These are phyloP conservation scores for Penicillium janthinellum DNA, from an alignment of 2,329 filamentous ascomycete species.

Conservation along the genomic window DNA sequence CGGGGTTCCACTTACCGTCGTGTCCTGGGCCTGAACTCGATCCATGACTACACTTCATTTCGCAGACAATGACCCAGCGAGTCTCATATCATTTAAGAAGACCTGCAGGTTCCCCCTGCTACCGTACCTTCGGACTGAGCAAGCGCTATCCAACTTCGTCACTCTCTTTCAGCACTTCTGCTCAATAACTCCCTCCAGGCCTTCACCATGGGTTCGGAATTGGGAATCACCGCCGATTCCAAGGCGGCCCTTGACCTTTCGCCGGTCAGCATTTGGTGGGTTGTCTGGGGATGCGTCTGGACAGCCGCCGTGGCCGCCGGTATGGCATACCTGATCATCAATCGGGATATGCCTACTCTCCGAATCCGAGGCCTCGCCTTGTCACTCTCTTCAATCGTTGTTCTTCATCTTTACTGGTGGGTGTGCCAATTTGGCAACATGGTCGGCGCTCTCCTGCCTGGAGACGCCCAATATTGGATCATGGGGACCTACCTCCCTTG, in stretches of 20 bases:
- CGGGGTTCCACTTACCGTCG: constrained; percentile 1
- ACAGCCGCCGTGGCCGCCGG: constrained; percentile 34
- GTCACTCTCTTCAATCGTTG: constrained; percentile 37
- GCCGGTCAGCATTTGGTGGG: constrained; percentile 35
- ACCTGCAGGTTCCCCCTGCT: neutral
- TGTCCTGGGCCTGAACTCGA: constrained; percentile 1
- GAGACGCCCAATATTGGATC: constrained; percentile 64
- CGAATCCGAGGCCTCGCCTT: constrained; percentile 43
- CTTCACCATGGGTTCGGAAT: constrained; percentile 34
- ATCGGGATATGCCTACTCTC: constrained; percentile 39
- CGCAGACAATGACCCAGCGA: neutral
- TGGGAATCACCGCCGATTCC: constrained; percentile 30
- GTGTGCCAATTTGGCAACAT: constrained; percentile 39
- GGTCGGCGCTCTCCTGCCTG: constrained; percentile 46
- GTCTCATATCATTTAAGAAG: neutral
- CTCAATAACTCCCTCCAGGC: neutral
- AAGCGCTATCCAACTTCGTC: constrained; percentile 22
- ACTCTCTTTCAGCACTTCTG: constrained; percentile 16
- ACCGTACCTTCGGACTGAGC: neutral
- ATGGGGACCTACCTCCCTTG: constrained; percentile 68
- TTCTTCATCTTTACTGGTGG: constrained; percentile 44
- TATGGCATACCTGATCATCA: constrained; percentile 35
- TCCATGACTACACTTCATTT: neutral
- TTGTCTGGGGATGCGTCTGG: constrained; percentile 34
- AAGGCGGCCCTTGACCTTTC: constrained; percentile 24